These are phyloP conservation scores for Sechiopsis laciniata DNA, from an alignment of 306 rosid species.

Conservation along the genomic window DNA sequence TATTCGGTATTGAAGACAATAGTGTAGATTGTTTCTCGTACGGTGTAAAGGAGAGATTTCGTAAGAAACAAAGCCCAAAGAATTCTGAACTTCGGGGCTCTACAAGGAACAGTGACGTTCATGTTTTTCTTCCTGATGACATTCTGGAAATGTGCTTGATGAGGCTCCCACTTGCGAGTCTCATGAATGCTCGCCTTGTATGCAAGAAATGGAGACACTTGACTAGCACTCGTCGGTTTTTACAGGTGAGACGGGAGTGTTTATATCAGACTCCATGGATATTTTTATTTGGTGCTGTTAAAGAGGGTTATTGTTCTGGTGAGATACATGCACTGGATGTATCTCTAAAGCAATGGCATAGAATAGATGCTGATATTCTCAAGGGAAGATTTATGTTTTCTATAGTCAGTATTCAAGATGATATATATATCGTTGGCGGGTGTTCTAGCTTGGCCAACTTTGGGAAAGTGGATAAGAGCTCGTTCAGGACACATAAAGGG, in stretches of 20 bases:
- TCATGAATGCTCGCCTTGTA: conserved; percentile 95
- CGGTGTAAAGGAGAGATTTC: conserved; percentile 79
- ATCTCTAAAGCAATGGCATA: conserved; percentile 73
- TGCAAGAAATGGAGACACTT: conserved; percentile 89
- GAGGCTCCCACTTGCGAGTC: conserved; percentile 77
- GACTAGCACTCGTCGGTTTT: conserved; percentile 74
- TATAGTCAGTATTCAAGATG: conserved; percentile 70
- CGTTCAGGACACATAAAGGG: conserved; percentile 93
- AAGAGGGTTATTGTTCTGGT: conserved; percentile 86
- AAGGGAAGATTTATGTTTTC: conserved; percentile 92
- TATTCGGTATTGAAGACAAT: conserved; percentile 65
- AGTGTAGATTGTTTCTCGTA: conserved; percentile 79
- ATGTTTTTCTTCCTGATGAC: conserved; percentile 90
- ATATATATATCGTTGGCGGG: conserved; percentile 78
- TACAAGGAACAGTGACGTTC: conserved; percentile 50
- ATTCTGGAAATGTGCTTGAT: conserved; percentile 92
- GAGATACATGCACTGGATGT: conserved; percentile 89
- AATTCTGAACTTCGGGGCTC: conserved; percentile 56
- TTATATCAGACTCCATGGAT: conserved; percentile 80
- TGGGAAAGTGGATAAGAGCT: conserved; percentile 85
- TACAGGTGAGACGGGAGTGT: conserved; percentile 83
- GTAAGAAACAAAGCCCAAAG: conserved; percentile 65
- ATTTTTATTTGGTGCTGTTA: conserved; percentile 86
- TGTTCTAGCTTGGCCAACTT: conserved; percentile 86
- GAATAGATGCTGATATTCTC: conserved; percentile 68